Evolutionary conservation across 345 rosid species (phyloP).

Genomic region (Pistacia atlantica): DNA sequence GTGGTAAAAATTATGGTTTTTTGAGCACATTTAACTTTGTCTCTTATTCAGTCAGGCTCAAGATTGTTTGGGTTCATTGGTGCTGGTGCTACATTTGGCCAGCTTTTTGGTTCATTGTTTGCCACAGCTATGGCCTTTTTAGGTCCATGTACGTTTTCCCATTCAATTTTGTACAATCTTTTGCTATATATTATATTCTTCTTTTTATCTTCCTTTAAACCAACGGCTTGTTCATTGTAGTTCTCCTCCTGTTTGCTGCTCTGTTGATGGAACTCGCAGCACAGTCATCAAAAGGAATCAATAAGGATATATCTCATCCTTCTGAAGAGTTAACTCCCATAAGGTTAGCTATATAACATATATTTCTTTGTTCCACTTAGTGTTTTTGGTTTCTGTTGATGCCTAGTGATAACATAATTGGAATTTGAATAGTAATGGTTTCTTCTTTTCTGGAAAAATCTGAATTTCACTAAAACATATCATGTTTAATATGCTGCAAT

Average conservation of each 20-base stretch:
- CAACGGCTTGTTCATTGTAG: constrained; percentile 39
- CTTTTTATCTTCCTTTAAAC: constrained; percentile 21
- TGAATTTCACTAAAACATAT: neutral
- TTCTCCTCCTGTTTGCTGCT: constrained; percentile 82
- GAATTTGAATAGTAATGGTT: no score
- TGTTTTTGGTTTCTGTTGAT: neutral
- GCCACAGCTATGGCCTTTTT: constrained; percentile 86
- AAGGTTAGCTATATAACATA: constrained; percentile 42
- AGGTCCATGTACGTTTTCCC: constrained; percentile 72
- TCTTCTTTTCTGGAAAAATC: no score
- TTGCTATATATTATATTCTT: constrained; percentile 10
- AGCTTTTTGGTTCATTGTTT: constrained; percentile 92
- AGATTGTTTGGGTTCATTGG: constrained; percentile 96
- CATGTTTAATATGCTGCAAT: neutral
- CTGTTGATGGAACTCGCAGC: constrained; percentile 92
- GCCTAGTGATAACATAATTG: no score
- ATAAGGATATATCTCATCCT: constrained; percentile 45
- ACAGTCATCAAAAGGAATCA: constrained; percentile 78
- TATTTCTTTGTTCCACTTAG: constrained; percentile 6
- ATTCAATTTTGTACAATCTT: constrained; percentile 18
- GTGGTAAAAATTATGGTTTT: constrained; percentile 27
- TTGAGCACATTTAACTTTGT: constrained; percentile 30
- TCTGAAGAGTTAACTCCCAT: constrained; percentile 75
- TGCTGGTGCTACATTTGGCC: constrained; percentile 97
- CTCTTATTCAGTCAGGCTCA: constrained; percentile 84